Evolutionary conservation across 805 yeast genomes (phyloP), one percentile per base, ranked within the genome.

Genomic region (Barnettozyma botsteinii): DNA sequence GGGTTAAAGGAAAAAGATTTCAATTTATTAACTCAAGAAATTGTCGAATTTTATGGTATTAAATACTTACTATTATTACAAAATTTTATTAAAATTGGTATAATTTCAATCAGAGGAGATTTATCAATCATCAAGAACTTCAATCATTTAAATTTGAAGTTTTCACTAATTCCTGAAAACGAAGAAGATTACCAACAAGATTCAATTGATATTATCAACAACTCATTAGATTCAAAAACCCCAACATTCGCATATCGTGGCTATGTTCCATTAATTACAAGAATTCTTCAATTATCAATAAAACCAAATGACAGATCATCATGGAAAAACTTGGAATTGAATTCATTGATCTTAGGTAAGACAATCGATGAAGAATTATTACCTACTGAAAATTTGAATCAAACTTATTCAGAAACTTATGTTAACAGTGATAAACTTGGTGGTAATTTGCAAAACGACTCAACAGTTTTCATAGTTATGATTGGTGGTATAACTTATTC

Each of bases 401-500:
- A 32, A 12, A 32, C 37, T 5, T 40, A 40, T 24, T 40, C 43
- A n/a, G 43, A 40, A 15, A 36, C 40, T 15, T 40, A 32, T 23
- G 19, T 2, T 9, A 40, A 40, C 15, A 44, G 39, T 8, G 47
- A 41, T 20, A 41, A 46, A 3, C 33, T 46, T 11, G 55, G 55
- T 10, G 57, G 48, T 0, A 39, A 34, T 9, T 37, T 48, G 18
- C 51, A 56, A 24, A 43, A 45, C 24, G 41, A 56, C 24, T 37
- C 49, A 5, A 44, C 53, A 3, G 57, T 61, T 43, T 53, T 86
- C 45, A 50, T 85, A 37, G 74, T 79, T 7, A 61, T 82, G 46
- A 53, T 89, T 30, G 98, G 98, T 12, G 98, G 98, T 1, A 65
- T 89, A 7, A 86, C 97, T 0, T 70, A 85, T 55, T 78, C 93